Base-by-base conservation (phyloP, 306 rosid species). In the Begonia masoniana region DNA sequence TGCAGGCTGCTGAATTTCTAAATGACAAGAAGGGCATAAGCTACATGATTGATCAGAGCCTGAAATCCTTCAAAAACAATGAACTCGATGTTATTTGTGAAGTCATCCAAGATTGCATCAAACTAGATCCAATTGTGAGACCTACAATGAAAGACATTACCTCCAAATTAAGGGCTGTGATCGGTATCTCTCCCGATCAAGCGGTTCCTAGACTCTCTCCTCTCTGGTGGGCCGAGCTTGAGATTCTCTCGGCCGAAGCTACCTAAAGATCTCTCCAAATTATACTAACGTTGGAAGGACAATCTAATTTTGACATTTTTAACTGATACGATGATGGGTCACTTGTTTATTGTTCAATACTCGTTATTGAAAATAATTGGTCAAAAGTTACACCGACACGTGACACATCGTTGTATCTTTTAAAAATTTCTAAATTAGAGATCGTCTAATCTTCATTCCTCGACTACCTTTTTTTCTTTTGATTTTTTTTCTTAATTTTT, bases 141-240 rank as follows among this genome's bases (percentile, higher is more conserved):
- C 93, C 93, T 21, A 68, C 81, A 62, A 92, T 86, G 93, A 81
- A 65, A 55, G 86, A 77, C 15, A 43, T 83, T 12, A 66, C 74
- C 19, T 41, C 65, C 13, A 86, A 68, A 74, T 67, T 92, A 54
- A 77, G 80, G 73, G 80, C 68, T 58, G 76, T 51, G 41, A 31
- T 79, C 57, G 50, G 66, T 10, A 65, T 92, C 35, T 65, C 93
- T 43, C 95, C 95, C 0, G 94, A 86, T 15, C 93, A 81, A 81
- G 95, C 95, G 0, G 76, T 70, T 21, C 99, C 99, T 47, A 81
- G 93, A 64, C 80, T 86, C 47, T 92, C 96, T 55, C 99, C 96
- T 26, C 89, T 92, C 16, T 92, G 99, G 99, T 92, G 99, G 99
- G 95, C 96, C 54, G 96, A 92, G 66, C 72, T 92, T n/a, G 96